A percentile compares a stretch with the other conserved stretches of the same genome.
phyloP scores from a whole-genome alignment of 2,329 filamentous ascomycete species.

The Botrytis byssoidea region DNA sequence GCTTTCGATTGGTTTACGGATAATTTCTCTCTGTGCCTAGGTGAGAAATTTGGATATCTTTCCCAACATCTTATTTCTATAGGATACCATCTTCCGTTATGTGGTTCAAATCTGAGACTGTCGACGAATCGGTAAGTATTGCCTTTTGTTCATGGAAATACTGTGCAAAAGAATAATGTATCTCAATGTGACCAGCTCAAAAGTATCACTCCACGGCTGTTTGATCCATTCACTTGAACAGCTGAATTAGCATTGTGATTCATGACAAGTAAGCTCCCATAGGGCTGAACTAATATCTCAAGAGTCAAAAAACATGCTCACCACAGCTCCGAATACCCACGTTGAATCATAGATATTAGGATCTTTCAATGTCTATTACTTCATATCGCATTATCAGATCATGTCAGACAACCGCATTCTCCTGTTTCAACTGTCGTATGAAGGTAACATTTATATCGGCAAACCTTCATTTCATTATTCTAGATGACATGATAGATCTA shows the following conservation, averaged over 20 bases:
- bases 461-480: too few species aligned
- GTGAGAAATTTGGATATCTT: too few species aligned
- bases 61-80: too few species aligned
- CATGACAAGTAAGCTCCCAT: background rate
- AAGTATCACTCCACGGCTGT: fast-evolving
- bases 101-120: background rate
- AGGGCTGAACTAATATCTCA: background rate
- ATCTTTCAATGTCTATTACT: too few species aligned
- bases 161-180: too few species aligned
- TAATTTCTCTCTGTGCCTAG: too few species aligned
- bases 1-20: too few species aligned
- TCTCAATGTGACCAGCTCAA: background rate
- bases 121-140: too few species aligned
- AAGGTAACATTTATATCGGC: too few species aligned
- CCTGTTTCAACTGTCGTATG: fast-evolving
- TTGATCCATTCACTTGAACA: background rate
- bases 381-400: background rate
- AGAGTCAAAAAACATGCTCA: background rate
- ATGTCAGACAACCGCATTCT: fast-evolving
- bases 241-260: background rate
- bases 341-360: background rate
- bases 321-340: background rate
- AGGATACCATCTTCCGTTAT: too few species aligned
- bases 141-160: background rate
- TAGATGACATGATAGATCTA: fast-evolving